Base-by-base conservation (phyloP, 2,329 filamentous ascomycete species). In the Nigrospora osmanthi region DNA sequence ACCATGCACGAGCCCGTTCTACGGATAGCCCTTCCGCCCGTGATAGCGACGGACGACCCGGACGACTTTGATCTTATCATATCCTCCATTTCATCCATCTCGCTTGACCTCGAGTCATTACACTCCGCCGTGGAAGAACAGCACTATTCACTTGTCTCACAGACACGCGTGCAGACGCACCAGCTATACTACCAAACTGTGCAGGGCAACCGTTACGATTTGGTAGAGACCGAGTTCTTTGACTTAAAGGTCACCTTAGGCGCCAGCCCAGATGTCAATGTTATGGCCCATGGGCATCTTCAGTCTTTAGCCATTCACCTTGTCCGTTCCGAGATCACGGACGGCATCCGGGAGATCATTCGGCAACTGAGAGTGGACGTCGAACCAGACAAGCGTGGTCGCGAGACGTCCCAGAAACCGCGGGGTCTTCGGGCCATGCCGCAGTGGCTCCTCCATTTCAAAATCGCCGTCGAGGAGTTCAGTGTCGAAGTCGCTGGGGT, bases 1-100 rank as follows among this genome's bases (percentile, higher is more conserved):
- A 96, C 93, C 0, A 86, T 98, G 66, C 93, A 98, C 58, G 93
- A 98, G 61, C 93, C 93, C 1, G 94, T 98, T 14, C 63, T 97
- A 50, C 83, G 94, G 54, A 90, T 98, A 51, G 82, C 90, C 9
- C 71, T 98, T 5, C 90, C 90, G 6, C 83, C 91, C 0, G 80
- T 93, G 50, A 79, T 85, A 49, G 74, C 76, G 44, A 70, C 69
- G 2, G 69, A 74, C 35, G 78, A 82, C 23, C 75, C 81, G 0
- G 87, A 89, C 49, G 90, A 97, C 52, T 97, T 93, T 54, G 93
- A 98, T 59, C 75, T 98, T 30, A 85, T 98, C 38, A 95, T 98
- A 40, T 95, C 89, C 1, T 93, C 89, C 2, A 88, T 95, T 11
- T 97, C 94, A 0, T 95, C 91, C 0, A 81, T 97, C 34, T 95